Conservation (phyloP, 805 yeast species). For the Candida multigemmis region DNA sequence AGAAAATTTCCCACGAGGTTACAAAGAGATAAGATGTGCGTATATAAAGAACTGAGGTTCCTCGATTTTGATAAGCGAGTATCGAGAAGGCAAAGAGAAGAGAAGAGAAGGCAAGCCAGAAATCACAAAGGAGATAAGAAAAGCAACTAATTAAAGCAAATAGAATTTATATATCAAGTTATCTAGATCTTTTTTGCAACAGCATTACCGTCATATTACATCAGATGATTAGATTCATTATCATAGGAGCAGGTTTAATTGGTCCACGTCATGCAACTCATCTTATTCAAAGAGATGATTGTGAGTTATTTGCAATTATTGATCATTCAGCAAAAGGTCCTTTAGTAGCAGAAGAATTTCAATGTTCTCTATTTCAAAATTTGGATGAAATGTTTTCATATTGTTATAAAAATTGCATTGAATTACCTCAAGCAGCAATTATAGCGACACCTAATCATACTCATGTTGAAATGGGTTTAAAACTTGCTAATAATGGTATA, state of each 20-base stretch:
- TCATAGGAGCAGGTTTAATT: slow-evolving; percentile 30
- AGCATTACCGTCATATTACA: no score
- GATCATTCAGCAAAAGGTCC: slow-evolving; percentile 25
- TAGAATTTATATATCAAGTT: no score
- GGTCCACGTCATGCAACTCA: slow-evolving; percentile 35
- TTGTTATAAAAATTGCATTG: slow-evolving; percentile 11
- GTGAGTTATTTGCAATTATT: slow-evolving; percentile 22
- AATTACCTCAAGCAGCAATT: slow-evolving; percentile 30
- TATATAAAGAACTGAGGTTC: no score
- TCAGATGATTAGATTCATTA: slow-evolving; percentile 9
- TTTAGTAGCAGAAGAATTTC: slow-evolving; percentile 16
- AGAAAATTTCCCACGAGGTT: no score
- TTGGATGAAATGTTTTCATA: slow-evolving; percentile 16
- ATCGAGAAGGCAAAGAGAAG: no score
- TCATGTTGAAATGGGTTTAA: slow-evolving; percentile 22
- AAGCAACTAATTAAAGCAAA: no score
- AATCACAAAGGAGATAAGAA: no score
- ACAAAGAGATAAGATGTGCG: no score
- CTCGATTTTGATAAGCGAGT: no score
- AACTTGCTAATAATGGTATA: slow-evolving; percentile 25
- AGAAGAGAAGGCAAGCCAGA: no score
- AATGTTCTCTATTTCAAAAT: slow-evolving; percentile 13
- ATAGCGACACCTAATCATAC: slow-evolving; percentile 34
- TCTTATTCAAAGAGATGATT: slow-evolving; percentile 12
- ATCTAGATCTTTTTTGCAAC: no score